Evolutionary conservation across 1,284 basidiomycete genomes (phyloP), one percentile per base, ranked within the genome.

Genomic region (Anthracocystis panici-leucophaei): DNA sequence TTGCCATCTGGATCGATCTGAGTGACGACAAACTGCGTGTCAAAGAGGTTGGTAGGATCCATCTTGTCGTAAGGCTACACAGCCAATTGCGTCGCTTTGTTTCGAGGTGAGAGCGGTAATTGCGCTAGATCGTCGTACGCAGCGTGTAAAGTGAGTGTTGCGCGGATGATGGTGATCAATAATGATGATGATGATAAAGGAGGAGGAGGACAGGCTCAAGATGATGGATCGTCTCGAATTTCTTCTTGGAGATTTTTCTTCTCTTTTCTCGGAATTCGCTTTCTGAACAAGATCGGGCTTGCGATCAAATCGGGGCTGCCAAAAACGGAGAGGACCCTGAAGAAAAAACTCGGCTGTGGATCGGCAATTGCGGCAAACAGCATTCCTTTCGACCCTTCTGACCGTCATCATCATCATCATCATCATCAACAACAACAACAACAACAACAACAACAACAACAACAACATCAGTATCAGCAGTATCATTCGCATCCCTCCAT

Each of bases 1-100:
- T 93, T 97, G 59, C 97, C 96, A 84, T 96, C 86, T 14, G 83
- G 83, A 55, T 85, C 83, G 64, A 85, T 83, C 61, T 80, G 70
- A 46, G 65, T 77, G 57, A 85, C 75, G 59, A 78, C 72, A 46
- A 85, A 84, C 53, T 83, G 82, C 49, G 82, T 79, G 65, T 85
- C 83, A 58, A 84, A 85, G 48, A 85, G 65, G 65, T 82, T 82
- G 35, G 82, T 80, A 1, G 82, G 77, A 55, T 80, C 80, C 80
- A 83, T 83, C 38, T 45, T 69, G 56, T 21, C 10, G 6, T 23
- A 10, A 35, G 44, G 48, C 44, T 14, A 20, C 20, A 21, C 31
- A 38, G 44, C 18, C 31, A 20, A 9, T 31, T 35, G 40, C 11
- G 46, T 46, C 14, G 35, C 44, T 46, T 45, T n/a, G 18, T 11